Evolutionary conservation across 108 stramenopile species (phyloP).

Genomic region (Nannochloropsis granulata): DNA sequence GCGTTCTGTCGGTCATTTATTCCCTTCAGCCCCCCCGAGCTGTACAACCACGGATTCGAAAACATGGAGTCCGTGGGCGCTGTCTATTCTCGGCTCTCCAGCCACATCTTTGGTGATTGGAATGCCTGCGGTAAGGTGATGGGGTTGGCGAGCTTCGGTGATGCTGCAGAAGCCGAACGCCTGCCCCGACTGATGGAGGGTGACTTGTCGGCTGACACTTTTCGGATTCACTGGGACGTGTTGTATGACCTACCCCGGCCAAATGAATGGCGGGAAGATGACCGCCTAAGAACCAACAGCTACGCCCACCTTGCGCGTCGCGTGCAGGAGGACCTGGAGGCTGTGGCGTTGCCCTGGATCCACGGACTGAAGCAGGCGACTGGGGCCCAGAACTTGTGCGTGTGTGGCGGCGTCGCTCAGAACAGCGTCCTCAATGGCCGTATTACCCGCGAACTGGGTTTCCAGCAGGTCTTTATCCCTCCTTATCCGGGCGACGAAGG

Average conservation of each 20-base stretch:
- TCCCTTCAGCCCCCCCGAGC: constrained; percentile 41
- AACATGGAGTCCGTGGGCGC: constrained; percentile 91
- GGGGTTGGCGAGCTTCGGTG: constrained; percentile 57
- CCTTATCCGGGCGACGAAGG: constrained; percentile 89
- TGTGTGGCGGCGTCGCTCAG: constrained; percentile 80
- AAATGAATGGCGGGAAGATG: constrained; percentile 5
- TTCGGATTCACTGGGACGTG: constrained; percentile 14
- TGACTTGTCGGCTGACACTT: constrained; percentile 1
- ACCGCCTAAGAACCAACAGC: constrained; percentile 4
- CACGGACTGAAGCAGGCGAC: constrained; percentile 56
- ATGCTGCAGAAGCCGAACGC: background rate
- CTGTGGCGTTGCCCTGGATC: constrained; percentile 62
- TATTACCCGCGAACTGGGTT: constrained; percentile 48
- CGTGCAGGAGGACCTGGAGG: constrained; percentile 59
- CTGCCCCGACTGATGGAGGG: background rate
- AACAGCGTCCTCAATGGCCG: constrained; percentile 81
- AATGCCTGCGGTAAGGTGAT: constrained; percentile 87
- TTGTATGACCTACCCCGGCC: constrained; percentile 4
- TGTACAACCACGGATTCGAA: constrained; percentile 74
- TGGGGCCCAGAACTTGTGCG: constrained; percentile 51
- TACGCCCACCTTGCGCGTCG: constrained; percentile 23
- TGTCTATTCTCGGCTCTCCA: constrained; percentile 70
- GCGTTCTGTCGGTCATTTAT: background rate
- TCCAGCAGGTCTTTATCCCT: constrained; percentile 63
- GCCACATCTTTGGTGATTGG: constrained; percentile 88